Evolutionary conservation across 1,284 basidiomycete genomes (phyloP).

Genomic region (Apiotrichum mycotoxinovorans): DNA sequence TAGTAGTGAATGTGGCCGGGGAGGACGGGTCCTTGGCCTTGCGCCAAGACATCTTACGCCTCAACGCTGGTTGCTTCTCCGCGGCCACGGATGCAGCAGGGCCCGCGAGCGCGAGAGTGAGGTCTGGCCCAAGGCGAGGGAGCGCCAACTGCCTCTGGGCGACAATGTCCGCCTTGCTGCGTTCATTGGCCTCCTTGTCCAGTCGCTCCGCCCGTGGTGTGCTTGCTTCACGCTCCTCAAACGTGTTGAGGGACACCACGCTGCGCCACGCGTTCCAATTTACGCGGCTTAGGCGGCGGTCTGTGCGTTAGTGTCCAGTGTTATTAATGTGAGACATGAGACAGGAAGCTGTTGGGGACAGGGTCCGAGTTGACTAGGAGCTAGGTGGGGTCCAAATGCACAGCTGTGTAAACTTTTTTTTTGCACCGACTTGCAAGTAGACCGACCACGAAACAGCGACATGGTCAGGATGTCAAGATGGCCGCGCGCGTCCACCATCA

Average conservation of each 20-base stretch:
- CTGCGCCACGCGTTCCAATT: conserved; percentile 1
- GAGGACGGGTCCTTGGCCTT: neutral
- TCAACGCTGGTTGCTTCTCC: neutral
- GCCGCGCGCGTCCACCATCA: too few species aligned
- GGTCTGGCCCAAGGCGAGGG: neutral
- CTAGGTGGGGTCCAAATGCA: too few species aligned
- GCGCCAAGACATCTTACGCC: neutral
- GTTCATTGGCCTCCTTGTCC: neutral
- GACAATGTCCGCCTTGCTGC: neutral
- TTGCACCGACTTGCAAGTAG: too few species aligned
- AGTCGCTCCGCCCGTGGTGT: neutral
- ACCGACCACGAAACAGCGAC: too few species aligned
- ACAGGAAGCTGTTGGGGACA: neutral
- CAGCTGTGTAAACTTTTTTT: too few species aligned
- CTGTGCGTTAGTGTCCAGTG: neutral
- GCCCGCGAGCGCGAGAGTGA: neutral
- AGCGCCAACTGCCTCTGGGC: neutral
- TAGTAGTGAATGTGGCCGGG: neutral
- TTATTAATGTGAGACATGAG: neutral
- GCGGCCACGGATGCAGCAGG: neutral
- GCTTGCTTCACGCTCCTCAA: neutral
- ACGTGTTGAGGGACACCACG: conserved; percentile 1
- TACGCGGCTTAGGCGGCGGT: neutral
- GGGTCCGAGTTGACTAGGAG: too few species aligned
- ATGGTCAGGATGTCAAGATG: too few species aligned